Percentiles rank a stretch among this genome's conserved stretches.
phyloP scores from a whole-genome alignment of 1,284 basidiomycete species.

The Naganishia sp. region DNA sequence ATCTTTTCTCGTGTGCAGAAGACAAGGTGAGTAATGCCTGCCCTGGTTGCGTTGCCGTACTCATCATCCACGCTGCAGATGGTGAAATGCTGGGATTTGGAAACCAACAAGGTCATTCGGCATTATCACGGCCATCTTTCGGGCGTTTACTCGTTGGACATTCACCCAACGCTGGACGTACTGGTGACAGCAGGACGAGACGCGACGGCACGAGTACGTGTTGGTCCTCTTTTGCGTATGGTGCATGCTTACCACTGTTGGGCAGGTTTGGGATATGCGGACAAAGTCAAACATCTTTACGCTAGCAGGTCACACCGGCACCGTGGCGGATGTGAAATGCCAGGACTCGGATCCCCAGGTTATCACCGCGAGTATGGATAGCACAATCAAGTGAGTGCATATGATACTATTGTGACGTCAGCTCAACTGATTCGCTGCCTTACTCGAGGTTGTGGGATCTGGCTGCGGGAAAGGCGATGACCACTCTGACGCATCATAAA shows the following conservation, averaged over 20 bases:
- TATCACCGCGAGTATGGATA: slow-evolving; percentile 97
- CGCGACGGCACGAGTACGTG: slow-evolving; percentile 77
- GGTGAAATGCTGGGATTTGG: slow-evolving; percentile 99
- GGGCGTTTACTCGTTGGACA: slow-evolving; percentile 82
- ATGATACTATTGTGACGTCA: neutral
- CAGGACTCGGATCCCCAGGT: slow-evolving; percentile 97
- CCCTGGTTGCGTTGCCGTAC: neutral
- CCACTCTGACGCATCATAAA: slow-evolving; percentile 96
- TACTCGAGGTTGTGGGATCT: slow-evolving; percentile 87
- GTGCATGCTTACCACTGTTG: neutral
- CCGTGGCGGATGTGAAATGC: slow-evolving; percentile 89
- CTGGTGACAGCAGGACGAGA: slow-evolving; percentile 94
- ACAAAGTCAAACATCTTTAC: slow-evolving; percentile 95
- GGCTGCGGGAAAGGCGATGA: slow-evolving; percentile 95
- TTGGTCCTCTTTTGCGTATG: neutral
- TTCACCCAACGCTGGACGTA: slow-evolving; percentile 94
- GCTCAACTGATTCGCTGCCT: slow-evolving; percentile 42
- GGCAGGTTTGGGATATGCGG: slow-evolving; percentile 90
- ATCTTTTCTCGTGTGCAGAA: slow-evolving; percentile 95
- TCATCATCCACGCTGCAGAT: slow-evolving; percentile 61
- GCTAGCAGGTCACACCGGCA: slow-evolving; percentile 87
- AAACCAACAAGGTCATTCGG: slow-evolving; percentile 97
- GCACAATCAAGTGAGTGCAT: slow-evolving; percentile 73
- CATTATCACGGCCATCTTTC: slow-evolving; percentile 98
- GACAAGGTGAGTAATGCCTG: slow-evolving; percentile 70